These are phyloP conservation scores for Solanum chaucha DNA, from an alignment of 257 asterid species.

Conservation along the genomic window DNA sequence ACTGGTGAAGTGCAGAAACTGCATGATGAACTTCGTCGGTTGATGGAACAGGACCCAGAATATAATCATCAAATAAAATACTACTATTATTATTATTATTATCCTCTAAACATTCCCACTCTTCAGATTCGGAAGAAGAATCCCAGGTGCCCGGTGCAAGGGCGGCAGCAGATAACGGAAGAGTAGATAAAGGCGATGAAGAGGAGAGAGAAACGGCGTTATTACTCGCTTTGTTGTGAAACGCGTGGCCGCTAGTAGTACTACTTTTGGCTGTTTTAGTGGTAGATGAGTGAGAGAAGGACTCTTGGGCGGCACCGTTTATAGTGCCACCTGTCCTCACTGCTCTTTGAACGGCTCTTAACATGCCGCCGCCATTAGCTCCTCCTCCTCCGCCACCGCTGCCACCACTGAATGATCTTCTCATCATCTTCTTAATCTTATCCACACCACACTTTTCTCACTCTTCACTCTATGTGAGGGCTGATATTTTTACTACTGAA, in stretches of 20 bases:
- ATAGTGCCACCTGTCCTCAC: slow-evolving; percentile 30
- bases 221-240: neutral
- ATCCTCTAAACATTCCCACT: slow-evolving; percentile 47
- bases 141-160: slow-evolving; percentile 14
- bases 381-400: neutral
- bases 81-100: neutral
- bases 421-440: slow-evolving; percentile 24
- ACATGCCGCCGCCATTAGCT: slow-evolving; percentile 16
- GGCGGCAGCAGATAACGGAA: slow-evolving; percentile 15
- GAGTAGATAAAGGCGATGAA: slow-evolving; percentile 11
- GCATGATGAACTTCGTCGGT: slow-evolving; percentile 54
- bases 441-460: neutral
- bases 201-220: slow-evolving; percentile 18
- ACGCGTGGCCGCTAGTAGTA: neutral
- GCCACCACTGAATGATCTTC: slow-evolving; percentile 37
- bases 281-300: slow-evolving; percentile 21
- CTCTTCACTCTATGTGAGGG: neutral
- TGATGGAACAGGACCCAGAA: slow-evolving; percentile 56
- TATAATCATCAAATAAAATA: slow-evolving; percentile 31
- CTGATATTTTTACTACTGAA: neutral
- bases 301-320: slow-evolving; percentile 24
- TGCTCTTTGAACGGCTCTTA: slow-evolving; percentile 40
- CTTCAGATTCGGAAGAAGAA: slow-evolving; percentile 46
- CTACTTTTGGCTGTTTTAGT: neutral
- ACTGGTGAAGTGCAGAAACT: slow-evolving; percentile 63